Base-by-base conservation (phyloP, 2,329 filamentous ascomycete species). In the Microcyclospora pomicola region DNA sequence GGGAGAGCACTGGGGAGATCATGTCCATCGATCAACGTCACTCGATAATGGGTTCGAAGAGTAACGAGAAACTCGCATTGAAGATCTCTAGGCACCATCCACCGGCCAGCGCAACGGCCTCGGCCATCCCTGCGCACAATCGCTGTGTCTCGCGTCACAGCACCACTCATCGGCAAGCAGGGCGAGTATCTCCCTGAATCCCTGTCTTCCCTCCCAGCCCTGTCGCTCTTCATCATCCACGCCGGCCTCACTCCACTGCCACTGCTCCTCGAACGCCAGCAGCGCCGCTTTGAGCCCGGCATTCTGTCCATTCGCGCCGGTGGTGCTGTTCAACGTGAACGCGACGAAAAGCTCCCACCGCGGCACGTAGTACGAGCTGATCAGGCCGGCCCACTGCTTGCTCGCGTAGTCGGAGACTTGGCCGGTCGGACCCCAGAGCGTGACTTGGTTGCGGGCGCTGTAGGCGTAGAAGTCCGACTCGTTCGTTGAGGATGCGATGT, bases 371-470 rank as follows among this genome's bases (percentile, higher is more conserved):
- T 71, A 72, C 1, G 51, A 52, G 1, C 52, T 53, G 3, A 70
- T 60, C 0, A 72, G 51, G 1, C 67, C 68, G 7, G 55, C 58
- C 68, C 67, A 72, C 15, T 55, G 53, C 51, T 69, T 69, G 4
- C 60, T 63, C 3, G 67, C 66, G 41, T 71, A 72, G 49, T 71
- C 68, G 28, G 49, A 59, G 31, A 71, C 66, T 46, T 71, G 53
- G 11, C 64, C 65, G 1, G 46, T 49, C 0, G 66, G 66, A 0
- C 66, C 67, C 68, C 67, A 71, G 9, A 67, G 55, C 5, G 68
- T 71, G 40, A 71, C 54, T 41, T 71, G 67, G 35, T 70, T 70
- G 10, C 64, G 56, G 6, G 67, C 67, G 33, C 68, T 59, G 49
- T 65, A 67, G 38, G 63, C 59, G 31, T 64, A 59, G 43, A 63